Evolutionary conservation across 108 stramenopile species (phyloP), one percentile per base, ranked within the genome.

Genomic region (Cylindrotheca closterium): DNA sequence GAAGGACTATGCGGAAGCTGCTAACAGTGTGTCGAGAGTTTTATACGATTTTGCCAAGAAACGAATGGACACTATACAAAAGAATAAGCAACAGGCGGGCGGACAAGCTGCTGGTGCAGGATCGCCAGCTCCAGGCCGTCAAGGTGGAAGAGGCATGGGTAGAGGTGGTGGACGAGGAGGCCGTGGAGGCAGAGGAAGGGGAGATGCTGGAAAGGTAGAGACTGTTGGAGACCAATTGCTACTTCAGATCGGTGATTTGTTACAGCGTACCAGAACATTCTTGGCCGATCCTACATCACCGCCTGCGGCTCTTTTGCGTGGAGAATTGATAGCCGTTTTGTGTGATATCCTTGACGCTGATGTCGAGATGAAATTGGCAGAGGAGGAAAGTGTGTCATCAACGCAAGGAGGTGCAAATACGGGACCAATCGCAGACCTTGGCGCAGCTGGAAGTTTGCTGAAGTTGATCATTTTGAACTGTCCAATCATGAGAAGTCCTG

Each of bases 401-500:
- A 70, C 85, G 19, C 79, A 83, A 24, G 73, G 67, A 26, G 33
- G 58, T 22, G 66, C 42, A 46, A 29, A 31, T 47, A 60, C 65
- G 7, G 87, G 81, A 30, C 79, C 83, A 1, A 87, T 89, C 29
- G 84, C 79, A 32, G 92, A 93, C 55, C 65, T 93, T 19, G 92
- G 92, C 10, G 78, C 74, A 64, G 92, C 92, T 2, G 92, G 92
- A 25, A 90, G 92, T 78, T 74, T 93, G 34, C 60, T 90, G 60
- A 93, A 93, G 71, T 57, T 93, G 22, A 90, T 93, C 63, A 74
- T 93, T 15, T 52, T 89, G 55, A 93, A 88, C 51, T 93, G 88
- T 62, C 82, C 88, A 2, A 81, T 78, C 4, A 83, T 79, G 71
- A 47, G 80, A 17, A 81, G 75, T 57, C 63, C 79, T 7, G 74